Conservation (phyloP, 371 early-diverging fungal species). For the Saksenaea vasiformis region DNA sequence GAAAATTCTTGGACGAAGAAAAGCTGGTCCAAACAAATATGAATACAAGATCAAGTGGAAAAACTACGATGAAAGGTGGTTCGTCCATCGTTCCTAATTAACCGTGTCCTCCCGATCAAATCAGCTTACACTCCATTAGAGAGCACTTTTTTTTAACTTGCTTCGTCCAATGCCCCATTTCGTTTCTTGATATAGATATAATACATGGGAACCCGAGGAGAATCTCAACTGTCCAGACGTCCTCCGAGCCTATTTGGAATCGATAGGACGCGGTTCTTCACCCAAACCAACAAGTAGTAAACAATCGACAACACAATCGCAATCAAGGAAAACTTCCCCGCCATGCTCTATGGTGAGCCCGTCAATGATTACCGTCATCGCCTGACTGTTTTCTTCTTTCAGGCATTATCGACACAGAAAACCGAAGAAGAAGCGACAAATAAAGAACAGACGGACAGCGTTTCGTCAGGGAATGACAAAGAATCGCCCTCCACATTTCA, state of each 20-base stretch:
- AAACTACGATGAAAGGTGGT: slow-evolving; percentile 22
- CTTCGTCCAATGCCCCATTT: not conserved
- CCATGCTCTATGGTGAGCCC: not conserved
- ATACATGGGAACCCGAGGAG: slow-evolving; percentile 27
- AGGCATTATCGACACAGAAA: not conserved
- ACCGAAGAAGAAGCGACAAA: not conserved
- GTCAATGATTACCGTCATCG: no score
- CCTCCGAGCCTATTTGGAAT: not conserved
- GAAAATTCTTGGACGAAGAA: slow-evolving; percentile 8
- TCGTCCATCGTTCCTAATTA: not conserved
- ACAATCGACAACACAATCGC: not conserved
- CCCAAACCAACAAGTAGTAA: not conserved
- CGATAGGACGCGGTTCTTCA: not conserved
- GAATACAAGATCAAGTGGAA: slow-evolving; percentile 25
- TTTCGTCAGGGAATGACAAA: no score
- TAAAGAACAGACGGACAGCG: no score
- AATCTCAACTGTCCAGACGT: slow-evolving; percentile 21
- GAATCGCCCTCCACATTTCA: no score
- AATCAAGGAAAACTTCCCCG: not conserved
- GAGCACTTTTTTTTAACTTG: not conserved
- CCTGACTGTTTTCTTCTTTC: not conserved
- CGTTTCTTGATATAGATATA: slow-evolving; percentile 9
- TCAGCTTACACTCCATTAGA: not conserved
- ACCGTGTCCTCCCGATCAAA: not conserved
- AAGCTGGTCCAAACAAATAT: not conserved